A percentile compares a stretch with the other conserved stretches of the same genome.
Conservation (phyloP, 768 basidiomycete genomes). For the Russula vinacea region DNA sequence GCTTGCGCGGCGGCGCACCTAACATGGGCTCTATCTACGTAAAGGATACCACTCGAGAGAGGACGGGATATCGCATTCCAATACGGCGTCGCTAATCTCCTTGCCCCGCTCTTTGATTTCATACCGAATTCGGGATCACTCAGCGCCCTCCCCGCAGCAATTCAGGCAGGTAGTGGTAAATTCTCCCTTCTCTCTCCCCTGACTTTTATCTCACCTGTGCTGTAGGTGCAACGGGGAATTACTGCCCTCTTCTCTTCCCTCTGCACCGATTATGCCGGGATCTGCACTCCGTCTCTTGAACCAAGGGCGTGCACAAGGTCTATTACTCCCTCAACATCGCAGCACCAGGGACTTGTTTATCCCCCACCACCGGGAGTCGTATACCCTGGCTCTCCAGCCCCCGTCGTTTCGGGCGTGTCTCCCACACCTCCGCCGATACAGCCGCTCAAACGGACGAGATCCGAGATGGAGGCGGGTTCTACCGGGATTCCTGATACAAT, state of each 20-base stretch:
- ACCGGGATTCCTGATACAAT: conserved; percentile 24
- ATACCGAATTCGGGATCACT: conserved; percentile 72
- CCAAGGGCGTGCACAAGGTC: conserved; percentile 81
- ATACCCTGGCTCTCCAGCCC: conserved; percentile 54
- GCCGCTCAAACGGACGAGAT: conserved; percentile 59
- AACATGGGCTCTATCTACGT: neutral
- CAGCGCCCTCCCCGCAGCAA: conserved; percentile 53
- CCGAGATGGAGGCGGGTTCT: conserved; percentile 60
- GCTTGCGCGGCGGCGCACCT: conserved; percentile 12
- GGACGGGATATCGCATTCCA: conserved; percentile 90
- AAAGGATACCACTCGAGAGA: conserved; percentile 92
- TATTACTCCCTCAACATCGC: conserved; percentile 80
- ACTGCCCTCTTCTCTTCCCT: conserved; percentile 48
- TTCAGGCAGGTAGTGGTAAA: conserved; percentile 30
- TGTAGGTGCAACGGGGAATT: conserved; percentile 26
- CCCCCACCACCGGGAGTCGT: conserved; percentile 51
- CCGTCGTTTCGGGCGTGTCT: conserved; percentile 31
- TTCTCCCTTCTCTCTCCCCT: neutral
- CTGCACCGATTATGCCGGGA: conserved; percentile 84
- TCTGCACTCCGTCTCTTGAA: conserved; percentile 80
- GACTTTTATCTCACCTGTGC: conserved; percentile 1
- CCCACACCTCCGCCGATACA: conserved; percentile 40
- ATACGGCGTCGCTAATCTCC: conserved; percentile 84
- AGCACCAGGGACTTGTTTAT: conserved; percentile 44
- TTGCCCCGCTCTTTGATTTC: conserved; percentile 91